Evolutionary conservation across 139 green algal genomes (phyloP).

Genomic region (Limnomonas spitsbergensis): DNA sequence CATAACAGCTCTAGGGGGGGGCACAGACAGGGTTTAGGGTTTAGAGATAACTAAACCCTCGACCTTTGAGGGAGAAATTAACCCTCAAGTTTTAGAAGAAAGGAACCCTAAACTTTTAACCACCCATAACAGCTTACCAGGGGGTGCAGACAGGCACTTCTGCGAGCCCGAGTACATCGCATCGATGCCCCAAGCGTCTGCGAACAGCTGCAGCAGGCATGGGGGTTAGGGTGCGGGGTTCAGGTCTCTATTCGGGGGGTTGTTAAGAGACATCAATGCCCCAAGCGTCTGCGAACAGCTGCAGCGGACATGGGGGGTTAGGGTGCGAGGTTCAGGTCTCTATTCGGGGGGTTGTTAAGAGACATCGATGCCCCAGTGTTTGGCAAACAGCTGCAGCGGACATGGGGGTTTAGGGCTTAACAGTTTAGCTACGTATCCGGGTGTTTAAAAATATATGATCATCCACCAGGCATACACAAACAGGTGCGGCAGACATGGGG

Average conservation of each 20-base stretch:
- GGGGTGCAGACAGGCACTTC: constrained; percentile 83
- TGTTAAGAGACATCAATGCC: constrained; percentile 82
- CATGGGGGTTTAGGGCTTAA: background rate
- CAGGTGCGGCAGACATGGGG: background rate
- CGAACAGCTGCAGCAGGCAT: constrained; percentile 28
- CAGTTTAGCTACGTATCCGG: constrained; percentile 6
- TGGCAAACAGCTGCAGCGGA: constrained; percentile 33
- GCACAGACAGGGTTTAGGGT: no score
- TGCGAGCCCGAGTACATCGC: constrained; percentile 85
- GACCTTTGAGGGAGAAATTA: no score
- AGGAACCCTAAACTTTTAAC: constrained; percentile 84
- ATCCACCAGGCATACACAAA: constrained; percentile 70
- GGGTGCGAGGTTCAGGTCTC: constrained; percentile 14
- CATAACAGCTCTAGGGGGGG: no score
- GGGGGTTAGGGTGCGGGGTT: background rate
- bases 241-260: constrained; percentile 15
- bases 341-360: constrained; percentile 13
- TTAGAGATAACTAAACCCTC: no score
- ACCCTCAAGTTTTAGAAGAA: no score
- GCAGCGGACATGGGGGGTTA: background rate
- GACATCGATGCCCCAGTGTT: constrained; percentile 78
- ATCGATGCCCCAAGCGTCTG: constrained; percentile 74
- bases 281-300: constrained; percentile 58
- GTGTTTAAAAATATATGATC: constrained; percentile 61
- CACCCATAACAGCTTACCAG: constrained; percentile 72